These are phyloP conservation scores for Sherardia arvensis DNA, from an alignment of 257 asterid genomes.

Conservation along the genomic window DNA sequence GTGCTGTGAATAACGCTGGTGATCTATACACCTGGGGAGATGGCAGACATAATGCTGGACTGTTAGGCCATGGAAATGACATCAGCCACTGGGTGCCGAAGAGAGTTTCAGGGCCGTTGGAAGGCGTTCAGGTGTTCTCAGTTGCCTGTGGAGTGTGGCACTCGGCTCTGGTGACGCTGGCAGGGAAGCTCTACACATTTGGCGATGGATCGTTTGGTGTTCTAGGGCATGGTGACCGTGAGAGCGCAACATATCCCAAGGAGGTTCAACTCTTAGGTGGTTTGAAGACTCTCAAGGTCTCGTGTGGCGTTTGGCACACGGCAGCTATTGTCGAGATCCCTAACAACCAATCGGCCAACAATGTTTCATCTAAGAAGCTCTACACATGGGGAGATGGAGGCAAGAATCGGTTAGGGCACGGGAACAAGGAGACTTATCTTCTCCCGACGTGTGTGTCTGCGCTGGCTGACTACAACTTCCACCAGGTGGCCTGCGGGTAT, in stretches of 20 bases:
- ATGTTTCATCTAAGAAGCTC: constrained; percentile 50
- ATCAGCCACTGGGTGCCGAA: constrained; percentile 95
- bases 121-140: constrained; percentile 74
- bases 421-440: constrained; percentile 59
- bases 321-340: constrained; percentile 80
- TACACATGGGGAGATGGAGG: constrained; percentile 98
- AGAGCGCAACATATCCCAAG: constrained; percentile 45
- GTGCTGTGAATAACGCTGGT: constrained; percentile 72
- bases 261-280: constrained; percentile 66
- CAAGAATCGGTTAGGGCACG: constrained; percentile 72
- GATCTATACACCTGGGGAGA: constrained; percentile 97
- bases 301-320: constrained; percentile 94
- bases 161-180: constrained; percentile 63
- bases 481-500: constrained; percentile 77
- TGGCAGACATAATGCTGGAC: constrained; percentile 72
- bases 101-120: constrained; percentile 59
- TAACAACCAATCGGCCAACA: constrained; percentile 40
- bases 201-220: constrained; percentile 92
- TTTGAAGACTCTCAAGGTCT: constrained; percentile 50
- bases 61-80: constrained; percentile 84
- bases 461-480: constrained; percentile 73
- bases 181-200: constrained; percentile 70
- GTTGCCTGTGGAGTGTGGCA: constrained; percentile 96
- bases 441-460: constrained; percentile 69
- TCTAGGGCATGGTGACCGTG: constrained; percentile 79